Conservation (phyloP, 768 basidiomycete genomes). For the Glaciozyma antarctica region DNA sequence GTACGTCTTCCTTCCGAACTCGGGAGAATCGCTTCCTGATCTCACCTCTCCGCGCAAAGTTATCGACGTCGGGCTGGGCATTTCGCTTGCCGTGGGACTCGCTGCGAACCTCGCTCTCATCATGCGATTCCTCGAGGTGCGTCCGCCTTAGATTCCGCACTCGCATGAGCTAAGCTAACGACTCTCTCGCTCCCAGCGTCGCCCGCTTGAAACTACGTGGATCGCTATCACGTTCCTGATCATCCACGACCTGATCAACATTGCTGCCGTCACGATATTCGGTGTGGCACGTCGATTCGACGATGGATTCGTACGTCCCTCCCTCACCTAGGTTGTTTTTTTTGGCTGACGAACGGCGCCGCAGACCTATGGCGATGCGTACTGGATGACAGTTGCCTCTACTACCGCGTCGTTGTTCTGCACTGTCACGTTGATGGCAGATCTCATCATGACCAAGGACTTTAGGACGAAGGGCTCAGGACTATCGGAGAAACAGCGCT, state of each 20-base stretch:
- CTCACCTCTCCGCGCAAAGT: slow-evolving; percentile 34
- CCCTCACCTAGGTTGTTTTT: rapidly evolving
- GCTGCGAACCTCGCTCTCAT: slow-evolving; percentile 61
- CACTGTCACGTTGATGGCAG: slow-evolving; percentile 59
- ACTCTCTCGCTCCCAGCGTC: too few species aligned
- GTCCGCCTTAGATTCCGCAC: slow-evolving; percentile 15
- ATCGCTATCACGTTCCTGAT: not conserved
- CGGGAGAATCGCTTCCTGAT: slow-evolving; percentile 41
- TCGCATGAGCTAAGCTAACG: not conserved
- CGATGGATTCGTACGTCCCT: slow-evolving; percentile 59
- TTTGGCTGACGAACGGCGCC: not conserved
- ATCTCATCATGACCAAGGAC: slow-evolving; percentile 52
- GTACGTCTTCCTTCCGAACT: slow-evolving; percentile 52
- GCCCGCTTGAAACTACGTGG: not conserved
- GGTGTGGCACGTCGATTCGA: slow-evolving; percentile 53
- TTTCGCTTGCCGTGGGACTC: slow-evolving; percentile 61
- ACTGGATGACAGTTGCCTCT: slow-evolving; percentile 66
- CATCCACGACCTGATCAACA: slow-evolving; percentile 59
- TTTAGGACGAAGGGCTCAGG: slow-evolving; percentile 49
- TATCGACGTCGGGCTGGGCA: slow-evolving; percentile 52
- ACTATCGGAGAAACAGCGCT: slow-evolving; percentile 66
- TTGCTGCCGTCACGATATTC: slow-evolving; percentile 52
- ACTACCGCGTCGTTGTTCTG: slow-evolving; percentile 57
- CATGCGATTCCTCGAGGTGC: slow-evolving; percentile 60
- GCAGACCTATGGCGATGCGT: slow-evolving; percentile 3